A percentile compares a stretch with the other conserved stretches of the same genome.
These are phyloP conservation scores for Porcisia hertigi DNA, from an alignment of 208 protist genomes.

Conservation along the genomic window DNA sequence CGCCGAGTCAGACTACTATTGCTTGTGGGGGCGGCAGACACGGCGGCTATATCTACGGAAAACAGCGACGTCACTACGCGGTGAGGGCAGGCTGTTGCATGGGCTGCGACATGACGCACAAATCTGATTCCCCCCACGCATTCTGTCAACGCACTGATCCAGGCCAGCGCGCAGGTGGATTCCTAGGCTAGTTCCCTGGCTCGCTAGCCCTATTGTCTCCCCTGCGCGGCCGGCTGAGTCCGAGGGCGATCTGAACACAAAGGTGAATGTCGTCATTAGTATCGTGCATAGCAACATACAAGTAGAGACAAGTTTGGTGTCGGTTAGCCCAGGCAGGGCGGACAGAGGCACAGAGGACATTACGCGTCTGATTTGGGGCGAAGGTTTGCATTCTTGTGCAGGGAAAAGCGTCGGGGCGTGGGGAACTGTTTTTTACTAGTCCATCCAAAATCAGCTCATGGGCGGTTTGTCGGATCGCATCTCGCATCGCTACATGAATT, in stretches of 20 bases:
- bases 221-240: slow-evolving; percentile 26
- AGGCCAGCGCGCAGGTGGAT: slow-evolving; percentile 58
- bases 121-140: slow-evolving; percentile 38
- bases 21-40: slow-evolving; percentile 38
- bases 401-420: slow-evolving; percentile 41
- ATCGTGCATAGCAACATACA: slow-evolving; percentile 53
- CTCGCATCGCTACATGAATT: slow-evolving; percentile 39
- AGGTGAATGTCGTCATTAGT: slow-evolving; percentile 28
- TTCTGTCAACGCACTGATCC: slow-evolving; percentile 43
- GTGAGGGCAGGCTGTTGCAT: slow-evolving; percentile 44
- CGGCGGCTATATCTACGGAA: slow-evolving; percentile 49
- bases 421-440: slow-evolving; percentile 41
- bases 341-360: slow-evolving; percentile 37
- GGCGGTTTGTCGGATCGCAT: slow-evolving; percentile 45
- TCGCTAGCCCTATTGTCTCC: slow-evolving; percentile 37
- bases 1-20: slow-evolving; percentile 27
- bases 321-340: slow-evolving; percentile 34
- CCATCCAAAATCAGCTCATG: slow-evolving; percentile 61
- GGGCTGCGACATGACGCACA: slow-evolving; percentile 44
- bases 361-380: slow-evolving; percentile 32
- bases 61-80: slow-evolving; percentile 49
- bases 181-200: slow-evolving; percentile 45
- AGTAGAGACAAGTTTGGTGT: slow-evolving; percentile 47
- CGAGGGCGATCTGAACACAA: slow-evolving; percentile 17
- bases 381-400: slow-evolving; percentile 38